A percentile compares a stretch with the other conserved stretches of the same genome.
Conservation (phyloP, 73 alveolate species). For the Stentor coeruleus region DNA sequence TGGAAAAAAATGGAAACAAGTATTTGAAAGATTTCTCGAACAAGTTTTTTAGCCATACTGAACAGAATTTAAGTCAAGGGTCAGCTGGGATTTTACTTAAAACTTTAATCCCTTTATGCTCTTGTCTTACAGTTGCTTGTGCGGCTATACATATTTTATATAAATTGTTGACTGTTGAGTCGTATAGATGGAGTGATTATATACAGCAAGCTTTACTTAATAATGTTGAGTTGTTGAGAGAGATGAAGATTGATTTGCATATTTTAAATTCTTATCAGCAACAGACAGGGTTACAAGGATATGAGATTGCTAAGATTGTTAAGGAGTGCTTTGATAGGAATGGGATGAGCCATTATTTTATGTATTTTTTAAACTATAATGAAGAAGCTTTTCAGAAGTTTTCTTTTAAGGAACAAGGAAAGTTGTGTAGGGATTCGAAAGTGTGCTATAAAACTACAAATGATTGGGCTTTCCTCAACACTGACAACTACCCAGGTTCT, state of each 20-base stretch:
- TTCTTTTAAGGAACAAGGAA: neutral
- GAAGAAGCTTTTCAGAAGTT: neutral
- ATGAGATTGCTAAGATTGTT: neutral
- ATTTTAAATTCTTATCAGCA: neutral
- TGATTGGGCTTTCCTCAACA: neutral
- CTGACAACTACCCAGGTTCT: neutral
- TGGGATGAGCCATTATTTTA: neutral
- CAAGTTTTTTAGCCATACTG: neutral
- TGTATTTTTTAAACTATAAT: neutral
- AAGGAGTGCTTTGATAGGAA: neutral
- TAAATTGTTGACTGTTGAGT: neutral
- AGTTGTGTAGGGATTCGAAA: neutral
- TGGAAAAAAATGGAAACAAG: neutral
- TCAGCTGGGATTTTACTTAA: neutral
- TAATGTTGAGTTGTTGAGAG: neutral
- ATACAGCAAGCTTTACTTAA: neutral
- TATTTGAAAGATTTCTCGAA: too few relatives aligned
- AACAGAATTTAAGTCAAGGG: neutral
- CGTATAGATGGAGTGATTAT: neutral
- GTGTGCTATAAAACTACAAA: neutral
- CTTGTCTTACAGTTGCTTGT: neutral
- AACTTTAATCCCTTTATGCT: neutral
- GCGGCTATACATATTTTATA: neutral
- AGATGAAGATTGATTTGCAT: neutral
- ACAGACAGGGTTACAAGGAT: neutral